These are phyloP conservation scores for Pseudozyma tsukubaensis DNA, from an alignment of 1,284 basidiomycete species.

Conservation along the genomic window DNA sequence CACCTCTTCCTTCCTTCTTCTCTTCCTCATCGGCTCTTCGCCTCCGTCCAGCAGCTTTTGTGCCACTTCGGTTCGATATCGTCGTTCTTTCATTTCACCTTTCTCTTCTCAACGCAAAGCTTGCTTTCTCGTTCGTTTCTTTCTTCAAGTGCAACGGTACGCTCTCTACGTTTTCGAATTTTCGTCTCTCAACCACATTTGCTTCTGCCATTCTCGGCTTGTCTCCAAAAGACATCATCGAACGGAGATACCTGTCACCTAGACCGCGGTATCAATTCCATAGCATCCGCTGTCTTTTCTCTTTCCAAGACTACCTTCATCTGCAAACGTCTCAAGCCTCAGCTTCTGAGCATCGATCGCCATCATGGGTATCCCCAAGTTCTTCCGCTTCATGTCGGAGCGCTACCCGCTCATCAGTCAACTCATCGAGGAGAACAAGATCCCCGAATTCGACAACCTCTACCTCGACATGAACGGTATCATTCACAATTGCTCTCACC, in stretches of 20 bases:
- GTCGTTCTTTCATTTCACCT: constrained; percentile 13
- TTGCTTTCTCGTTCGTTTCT: constrained; percentile 14
- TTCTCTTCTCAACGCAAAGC: not conserved
- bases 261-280: too few species aligned
- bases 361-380: constrained; percentile 70
- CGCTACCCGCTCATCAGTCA: constrained; percentile 98
- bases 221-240: too few species aligned
- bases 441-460: constrained; percentile 87
- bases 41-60: constrained; percentile 43
- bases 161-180: constrained; percentile 4
- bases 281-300: too few species aligned
- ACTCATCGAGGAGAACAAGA: constrained; percentile 94
- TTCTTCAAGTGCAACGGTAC: constrained; percentile 11
- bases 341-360: constrained; percentile 15
- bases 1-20: not conserved
- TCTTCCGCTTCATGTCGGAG: constrained; percentile 78
- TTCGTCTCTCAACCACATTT: constrained; percentile 28
- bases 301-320: not conserved
- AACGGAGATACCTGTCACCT: too few species aligned
- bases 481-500: constrained; percentile 83
- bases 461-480: constrained; percentile 99
- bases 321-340: not conserved
- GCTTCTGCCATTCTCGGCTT: constrained; percentile 8
- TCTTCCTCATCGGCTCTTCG: constrained; percentile 37
- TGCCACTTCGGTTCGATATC: constrained; percentile 12